phyloP scores from a whole-genome alignment of 805 yeast species.

The Metschnikowia aberdeeniae region DNA sequence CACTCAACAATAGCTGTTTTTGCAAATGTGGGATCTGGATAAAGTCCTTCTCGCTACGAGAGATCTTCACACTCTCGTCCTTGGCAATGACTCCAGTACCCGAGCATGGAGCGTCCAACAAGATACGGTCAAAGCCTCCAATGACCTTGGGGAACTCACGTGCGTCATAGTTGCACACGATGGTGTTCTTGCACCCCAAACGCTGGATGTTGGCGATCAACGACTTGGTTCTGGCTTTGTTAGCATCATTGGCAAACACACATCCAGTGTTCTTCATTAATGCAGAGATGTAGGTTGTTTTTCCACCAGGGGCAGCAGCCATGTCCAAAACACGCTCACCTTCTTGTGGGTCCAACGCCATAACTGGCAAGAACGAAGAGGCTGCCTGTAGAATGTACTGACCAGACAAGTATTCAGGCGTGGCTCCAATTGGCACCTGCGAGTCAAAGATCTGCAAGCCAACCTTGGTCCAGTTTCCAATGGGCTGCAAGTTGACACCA shows the following conservation, averaged over 20 bases:
- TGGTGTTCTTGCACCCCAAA: constrained; percentile 92
- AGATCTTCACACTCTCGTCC: constrained; percentile 90
- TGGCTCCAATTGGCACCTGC: constrained; percentile 99
- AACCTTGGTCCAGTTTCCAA: constrained; percentile 97
- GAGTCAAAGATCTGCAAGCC: constrained; percentile 97
- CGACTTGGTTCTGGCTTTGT: constrained; percentile 93
- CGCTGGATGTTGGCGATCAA: constrained; percentile 96
- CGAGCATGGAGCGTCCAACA: constrained; percentile 98
- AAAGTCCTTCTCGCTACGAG: constrained; percentile 94
- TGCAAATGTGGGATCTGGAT: constrained; percentile 95
- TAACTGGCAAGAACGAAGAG: constrained; percentile 93
- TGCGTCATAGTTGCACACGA: constrained; percentile 97
- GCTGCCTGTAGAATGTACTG: constrained; percentile 98
- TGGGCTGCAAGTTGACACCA: constrained; percentile 96
- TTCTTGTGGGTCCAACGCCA: constrained; percentile 97
- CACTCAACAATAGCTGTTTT: constrained; percentile 87
- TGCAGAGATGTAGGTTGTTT: constrained; percentile 91
- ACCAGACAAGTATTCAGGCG: constrained; percentile 98
- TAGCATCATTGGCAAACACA: constrained; percentile 95
- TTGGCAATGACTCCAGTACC: constrained; percentile 99
- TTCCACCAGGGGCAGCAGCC: constrained; percentile 99
- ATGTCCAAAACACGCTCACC: constrained; percentile 93
- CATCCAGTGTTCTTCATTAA: constrained; percentile 97
- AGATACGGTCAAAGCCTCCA: constrained; percentile 94
- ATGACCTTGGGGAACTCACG: constrained; percentile 97